A percentile compares a stretch with the other conserved stretches of the same genome.
Evolutionary conservation across 306 rosid genomes (phyloP).

Genomic region (Luffa acutangula): DNA sequence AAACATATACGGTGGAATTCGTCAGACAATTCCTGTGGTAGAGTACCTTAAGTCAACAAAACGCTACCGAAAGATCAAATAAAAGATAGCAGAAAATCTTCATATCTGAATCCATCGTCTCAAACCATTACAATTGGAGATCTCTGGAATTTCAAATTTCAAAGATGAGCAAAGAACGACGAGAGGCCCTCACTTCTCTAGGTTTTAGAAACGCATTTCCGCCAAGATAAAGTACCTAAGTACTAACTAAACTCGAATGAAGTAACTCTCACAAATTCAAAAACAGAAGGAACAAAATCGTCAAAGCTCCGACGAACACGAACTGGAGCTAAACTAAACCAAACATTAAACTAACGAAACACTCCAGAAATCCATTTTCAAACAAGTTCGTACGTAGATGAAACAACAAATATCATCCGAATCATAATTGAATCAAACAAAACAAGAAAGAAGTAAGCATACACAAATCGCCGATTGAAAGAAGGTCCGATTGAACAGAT

Average conservation of each 20-base stretch:
- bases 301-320: not conserved
- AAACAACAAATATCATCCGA: not conserved
- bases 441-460: not conserved
- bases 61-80: not conserved
- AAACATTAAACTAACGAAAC: not conserved
- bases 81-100: not conserved
- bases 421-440: not conserved
- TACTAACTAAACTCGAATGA: not conserved
- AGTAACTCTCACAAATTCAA: not conserved
- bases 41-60: not conserved
- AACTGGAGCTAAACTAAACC: not conserved
- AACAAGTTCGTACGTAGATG: not conserved
- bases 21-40: not conserved
- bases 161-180: not conserved
- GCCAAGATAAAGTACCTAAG: not conserved
- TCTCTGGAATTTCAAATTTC: not conserved
- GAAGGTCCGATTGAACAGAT: not conserved
- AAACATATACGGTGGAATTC: not conserved
- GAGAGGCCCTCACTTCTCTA: not conserved
- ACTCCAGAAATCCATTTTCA: not conserved
- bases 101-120: not conserved
- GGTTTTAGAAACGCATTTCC: not conserved
- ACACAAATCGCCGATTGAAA: not conserved
- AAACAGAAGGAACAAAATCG: not conserved
- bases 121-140: not conserved